Base-by-base conservation (phyloP, 1,284 basidiomycete species). In the Pterula multifida region DNA sequence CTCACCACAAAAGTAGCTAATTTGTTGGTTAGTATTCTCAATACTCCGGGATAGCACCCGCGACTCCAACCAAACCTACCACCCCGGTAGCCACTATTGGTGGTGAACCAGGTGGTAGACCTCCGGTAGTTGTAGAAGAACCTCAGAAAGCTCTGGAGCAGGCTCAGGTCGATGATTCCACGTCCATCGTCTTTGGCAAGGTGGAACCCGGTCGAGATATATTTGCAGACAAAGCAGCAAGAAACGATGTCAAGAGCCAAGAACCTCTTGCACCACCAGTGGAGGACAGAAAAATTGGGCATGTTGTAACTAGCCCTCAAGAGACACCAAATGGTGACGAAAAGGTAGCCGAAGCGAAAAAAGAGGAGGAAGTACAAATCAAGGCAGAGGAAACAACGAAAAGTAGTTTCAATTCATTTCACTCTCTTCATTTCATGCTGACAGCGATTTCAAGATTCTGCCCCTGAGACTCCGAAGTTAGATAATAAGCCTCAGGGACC, bases 191-290 rank as follows among this genome's bases (percentile, higher is more conserved):
- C 4, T 63, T 70, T 21, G 75, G 71, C 25, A 72, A 76, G 55
- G 65, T 80, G 0, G 81, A 85, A 56, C 85, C 85, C 2, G 84
- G 84, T 0, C 69, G 65, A 9, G 78, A 87, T 57, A 68, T 86
- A 50, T 87, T 88, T 58, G 80, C 67, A 0, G 70, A 65, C 9
- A 61, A 67, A 17, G 63, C 59, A 4, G 65, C 57, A 22, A 64
- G 62, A 36, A 67, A 47, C 22, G 23, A 68, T 17, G 64, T 65
- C 53, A 67, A 68, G 60, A 72, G 69, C 51, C 60, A 61, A 36
- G 45, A 54, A 3, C 55, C 55, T 15, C 49, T 54, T 19, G 55
- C 53, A 3, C 55, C 60, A 6, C 60, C 60, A 42, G 59, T 58
- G 26, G 64, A 66, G 9, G 62, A 65, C 51, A 67, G 67, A 52